Percentiles rank a stretch among this genome's conserved stretches.
Evolutionary conservation across 805 yeast genomes (phyloP).

Genomic region (Suhomyces emberorum): DNA sequence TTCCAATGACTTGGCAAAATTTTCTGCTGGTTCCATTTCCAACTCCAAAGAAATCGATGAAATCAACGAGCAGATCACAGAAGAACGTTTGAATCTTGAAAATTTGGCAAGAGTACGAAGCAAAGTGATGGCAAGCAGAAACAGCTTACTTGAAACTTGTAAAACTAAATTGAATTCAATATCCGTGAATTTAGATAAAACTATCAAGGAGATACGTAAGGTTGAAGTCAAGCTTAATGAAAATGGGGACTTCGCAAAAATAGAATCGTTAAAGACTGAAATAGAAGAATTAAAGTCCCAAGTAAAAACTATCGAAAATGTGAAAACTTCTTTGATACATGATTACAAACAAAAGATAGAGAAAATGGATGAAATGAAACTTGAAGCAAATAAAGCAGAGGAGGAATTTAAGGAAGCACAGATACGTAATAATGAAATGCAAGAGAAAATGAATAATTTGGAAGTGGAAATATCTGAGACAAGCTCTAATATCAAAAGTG

Average conservation of each 20-base stretch:
- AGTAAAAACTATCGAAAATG: conserved; percentile 23
- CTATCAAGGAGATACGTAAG: conserved; percentile 15
- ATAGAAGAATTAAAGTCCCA: conserved; percentile 27
- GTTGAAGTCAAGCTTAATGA: conserved; percentile 41
- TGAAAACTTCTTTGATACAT: conserved; percentile 25
- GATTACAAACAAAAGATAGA: conserved; percentile 14
- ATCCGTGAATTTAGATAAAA: conserved; percentile 8
- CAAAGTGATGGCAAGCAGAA: conserved; percentile 7
- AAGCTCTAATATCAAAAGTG: conserved; percentile 11
- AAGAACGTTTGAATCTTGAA: conserved; percentile 6
- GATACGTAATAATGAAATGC: conserved; percentile 7
- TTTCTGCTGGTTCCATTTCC: conserved; percentile 19
- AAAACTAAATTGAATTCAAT: conserved; percentile 8
- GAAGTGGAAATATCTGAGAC: conserved; percentile 13
- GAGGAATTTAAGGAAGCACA: conserved; percentile 6
- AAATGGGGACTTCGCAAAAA: conserved; percentile 41
- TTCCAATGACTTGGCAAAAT: conserved; percentile 25
- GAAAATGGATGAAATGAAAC: conserved; percentile 8
- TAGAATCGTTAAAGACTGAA: conserved; percentile 35
- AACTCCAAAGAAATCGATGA: conserved; percentile 14
- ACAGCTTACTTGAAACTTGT: conserved; percentile 6
- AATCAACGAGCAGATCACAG: conserved; percentile 9
- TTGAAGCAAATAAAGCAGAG: conserved; percentile 7
- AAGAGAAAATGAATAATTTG: conserved; percentile 13
- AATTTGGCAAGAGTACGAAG: conserved; percentile 7